Evolutionary conservation across 441 rosid species (phyloP).

Genomic region (Syzygium malaccense): DNA sequence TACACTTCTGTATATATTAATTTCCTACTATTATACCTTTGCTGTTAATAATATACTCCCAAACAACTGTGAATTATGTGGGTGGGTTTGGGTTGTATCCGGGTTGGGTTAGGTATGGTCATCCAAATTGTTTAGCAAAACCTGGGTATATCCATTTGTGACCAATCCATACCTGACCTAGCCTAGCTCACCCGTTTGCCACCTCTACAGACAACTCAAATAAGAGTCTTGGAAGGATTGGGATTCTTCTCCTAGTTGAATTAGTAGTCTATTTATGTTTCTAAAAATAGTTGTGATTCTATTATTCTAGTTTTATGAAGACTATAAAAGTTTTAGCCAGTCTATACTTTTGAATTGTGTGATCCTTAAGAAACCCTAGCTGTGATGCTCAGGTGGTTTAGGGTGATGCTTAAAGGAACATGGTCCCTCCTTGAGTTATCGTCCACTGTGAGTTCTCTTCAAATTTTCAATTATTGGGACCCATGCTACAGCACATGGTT

Average conservation of each 20-base stretch:
- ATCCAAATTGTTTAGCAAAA: not conserved
- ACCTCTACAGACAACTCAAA: not conserved
- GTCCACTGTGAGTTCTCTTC: not conserved
- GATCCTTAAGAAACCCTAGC: not conserved
- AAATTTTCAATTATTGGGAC: not conserved
- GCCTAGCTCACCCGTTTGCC: not conserved
- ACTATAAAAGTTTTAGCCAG: not conserved
- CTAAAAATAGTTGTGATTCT: not conserved
- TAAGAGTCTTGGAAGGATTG: not conserved
- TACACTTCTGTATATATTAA: not conserved
- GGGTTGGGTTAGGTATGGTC: not conserved
- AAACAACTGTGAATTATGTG: not conserved
- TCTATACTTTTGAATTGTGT: not conserved
- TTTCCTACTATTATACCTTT: not conserved
- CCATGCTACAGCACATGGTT: not conserved
- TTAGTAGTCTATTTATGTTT: not conserved
- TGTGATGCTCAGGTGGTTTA: not conserved
- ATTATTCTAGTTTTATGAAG: not conserved
- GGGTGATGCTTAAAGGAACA: not conserved
- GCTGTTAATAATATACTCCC: not conserved
- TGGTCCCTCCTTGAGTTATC: not conserved
- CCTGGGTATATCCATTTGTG: not conserved
- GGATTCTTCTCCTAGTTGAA: not conserved
- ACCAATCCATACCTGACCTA: not conserved
- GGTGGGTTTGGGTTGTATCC: not conserved